These are phyloP conservation scores for Phyllosticta citribraziliensis DNA, from an alignment of 2,329 filamentous ascomycete species.

Conservation along the genomic window DNA sequence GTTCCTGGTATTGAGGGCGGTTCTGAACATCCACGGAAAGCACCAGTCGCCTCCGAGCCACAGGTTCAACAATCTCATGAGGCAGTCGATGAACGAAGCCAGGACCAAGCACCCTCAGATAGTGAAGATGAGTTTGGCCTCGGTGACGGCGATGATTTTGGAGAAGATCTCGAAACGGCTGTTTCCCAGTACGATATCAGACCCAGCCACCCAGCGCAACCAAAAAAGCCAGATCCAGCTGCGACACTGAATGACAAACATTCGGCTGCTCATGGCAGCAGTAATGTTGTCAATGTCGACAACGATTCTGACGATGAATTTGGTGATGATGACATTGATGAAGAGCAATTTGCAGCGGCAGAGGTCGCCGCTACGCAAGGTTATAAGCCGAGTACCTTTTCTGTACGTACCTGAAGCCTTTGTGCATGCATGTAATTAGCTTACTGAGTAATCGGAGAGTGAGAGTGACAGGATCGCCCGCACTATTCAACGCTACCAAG, in stretches of 20 bases:
- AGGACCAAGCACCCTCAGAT: background rate
- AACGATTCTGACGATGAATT: slow-evolving; percentile 62
- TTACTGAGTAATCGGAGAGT: slow-evolving; percentile 60
- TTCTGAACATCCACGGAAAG: background rate
- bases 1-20: background rate
- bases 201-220: background rate
- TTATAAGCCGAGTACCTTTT: slow-evolving; percentile 30
- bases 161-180: slow-evolving; percentile 49
- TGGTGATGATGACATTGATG: slow-evolving; percentile 59
- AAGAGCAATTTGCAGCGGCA: slow-evolving; percentile 57
- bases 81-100: background rate
- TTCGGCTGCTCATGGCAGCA: background rate
- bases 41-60: background rate
- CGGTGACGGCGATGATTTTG: slow-evolving; percentile 39
- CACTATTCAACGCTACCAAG: slow-evolving; percentile 77
- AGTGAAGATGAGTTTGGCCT: slow-evolving; percentile 37
- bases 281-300: slow-evolving; percentile 12
- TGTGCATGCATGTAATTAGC: slow-evolving; percentile 7
- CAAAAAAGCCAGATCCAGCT: background rate
- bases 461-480: slow-evolving; percentile 47
- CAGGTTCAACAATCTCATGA: background rate
- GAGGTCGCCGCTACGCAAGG: slow-evolving; percentile 66
- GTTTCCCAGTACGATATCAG: slow-evolving; percentile 45
- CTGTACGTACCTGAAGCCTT: slow-evolving; percentile 8
- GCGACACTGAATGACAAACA: background rate